Percentiles rank a stretch among this genome's conserved stretches.
Conservation (phyloP, 2,329 filamentous ascomycete genomes). For the Claviceps sp. region DNA sequence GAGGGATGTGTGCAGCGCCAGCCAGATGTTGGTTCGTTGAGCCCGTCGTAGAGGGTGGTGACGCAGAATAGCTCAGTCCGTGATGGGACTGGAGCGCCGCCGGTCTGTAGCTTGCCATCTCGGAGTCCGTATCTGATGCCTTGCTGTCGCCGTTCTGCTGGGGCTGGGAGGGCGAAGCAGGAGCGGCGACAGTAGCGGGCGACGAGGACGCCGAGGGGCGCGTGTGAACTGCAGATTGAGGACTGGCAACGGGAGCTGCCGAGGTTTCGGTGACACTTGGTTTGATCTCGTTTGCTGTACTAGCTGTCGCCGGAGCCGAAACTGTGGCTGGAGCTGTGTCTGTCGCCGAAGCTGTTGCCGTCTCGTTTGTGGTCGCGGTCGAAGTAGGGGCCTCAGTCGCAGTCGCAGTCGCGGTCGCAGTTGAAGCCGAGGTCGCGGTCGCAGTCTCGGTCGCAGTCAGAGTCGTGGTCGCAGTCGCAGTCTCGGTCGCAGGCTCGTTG, state of each 20-base stretch:
- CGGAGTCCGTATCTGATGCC: slow-evolving; percentile 15
- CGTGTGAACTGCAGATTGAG: slow-evolving; percentile 2
- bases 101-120: slow-evolving; percentile 21
- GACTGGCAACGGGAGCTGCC: slow-evolving; percentile 1
- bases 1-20: slow-evolving; percentile 7
- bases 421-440: not conserved
- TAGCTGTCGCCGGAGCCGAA: not conserved
- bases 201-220: slow-evolving; percentile 7
- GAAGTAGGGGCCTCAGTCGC: not conserved
- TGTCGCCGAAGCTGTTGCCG: not conserved
- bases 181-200: slow-evolving; percentile 7
- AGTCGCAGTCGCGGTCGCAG: not conserved
- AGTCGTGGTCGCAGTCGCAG: not conserved
- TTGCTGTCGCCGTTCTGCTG: slow-evolving; percentile 21
- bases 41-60: slow-evolving; percentile 3
- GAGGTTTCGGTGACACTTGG: not conserved
- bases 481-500: not conserved
- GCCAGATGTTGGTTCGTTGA: slow-evolving; percentile 6
- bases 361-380: not conserved
- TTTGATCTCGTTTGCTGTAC: not conserved
- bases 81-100: slow-evolving; percentile 9
- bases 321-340: not conserved
- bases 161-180: slow-evolving; percentile 7
- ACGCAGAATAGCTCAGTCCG: slow-evolving; percentile 15
- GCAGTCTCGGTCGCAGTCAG: not conserved